Conservation (phyloP, 805 yeast genomes). For the Yamadazyma laniorum region DNA sequence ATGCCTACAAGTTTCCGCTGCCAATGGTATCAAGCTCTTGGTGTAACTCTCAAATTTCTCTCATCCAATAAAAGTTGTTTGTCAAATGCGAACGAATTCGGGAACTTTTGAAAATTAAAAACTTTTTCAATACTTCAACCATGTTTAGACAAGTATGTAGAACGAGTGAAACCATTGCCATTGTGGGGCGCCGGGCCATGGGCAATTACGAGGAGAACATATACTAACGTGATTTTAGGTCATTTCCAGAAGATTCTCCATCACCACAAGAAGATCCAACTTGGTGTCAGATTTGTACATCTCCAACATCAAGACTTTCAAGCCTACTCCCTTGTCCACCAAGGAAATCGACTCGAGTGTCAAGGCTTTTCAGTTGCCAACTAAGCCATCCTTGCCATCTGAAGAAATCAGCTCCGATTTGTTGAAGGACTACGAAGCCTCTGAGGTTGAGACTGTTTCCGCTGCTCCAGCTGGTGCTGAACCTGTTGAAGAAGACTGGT, state of each 20-base stretch:
- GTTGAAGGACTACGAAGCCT: constrained; percentile 63
- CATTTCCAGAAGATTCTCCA: constrained; percentile 38
- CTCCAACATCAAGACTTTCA: constrained; percentile 83
- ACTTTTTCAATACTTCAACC: constrained; percentile 5
- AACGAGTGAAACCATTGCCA: too few species aligned
- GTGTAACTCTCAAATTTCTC: not conserved
- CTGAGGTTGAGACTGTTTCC: constrained; percentile 56
- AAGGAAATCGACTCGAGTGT: constrained; percentile 77
- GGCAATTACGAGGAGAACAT: too few species aligned
- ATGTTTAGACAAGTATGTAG: constrained; percentile 19
- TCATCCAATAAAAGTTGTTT: constrained; percentile 11
- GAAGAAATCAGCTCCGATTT: constrained; percentile 69
- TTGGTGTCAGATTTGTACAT: constrained; percentile 82
- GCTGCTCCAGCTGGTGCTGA: constrained; percentile 32
- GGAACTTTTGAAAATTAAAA: constrained; percentile 7
- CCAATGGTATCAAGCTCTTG: not conserved
- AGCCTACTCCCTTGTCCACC: constrained; percentile 73
- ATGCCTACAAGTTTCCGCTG: constrained; percentile 1
- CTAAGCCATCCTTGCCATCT: constrained; percentile 72
- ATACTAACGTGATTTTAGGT: constrained; percentile 6
- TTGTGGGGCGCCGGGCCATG: not conserved
- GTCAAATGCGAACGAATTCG: constrained; percentile 12
- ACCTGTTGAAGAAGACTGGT: constrained; percentile 71
- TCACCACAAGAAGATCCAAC: constrained; percentile 49
- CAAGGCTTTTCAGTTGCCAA: constrained; percentile 80